phyloP scores from a whole-genome alignment of 768 basidiomycete species.

The Brasilioporus rufonigricans region DNA sequence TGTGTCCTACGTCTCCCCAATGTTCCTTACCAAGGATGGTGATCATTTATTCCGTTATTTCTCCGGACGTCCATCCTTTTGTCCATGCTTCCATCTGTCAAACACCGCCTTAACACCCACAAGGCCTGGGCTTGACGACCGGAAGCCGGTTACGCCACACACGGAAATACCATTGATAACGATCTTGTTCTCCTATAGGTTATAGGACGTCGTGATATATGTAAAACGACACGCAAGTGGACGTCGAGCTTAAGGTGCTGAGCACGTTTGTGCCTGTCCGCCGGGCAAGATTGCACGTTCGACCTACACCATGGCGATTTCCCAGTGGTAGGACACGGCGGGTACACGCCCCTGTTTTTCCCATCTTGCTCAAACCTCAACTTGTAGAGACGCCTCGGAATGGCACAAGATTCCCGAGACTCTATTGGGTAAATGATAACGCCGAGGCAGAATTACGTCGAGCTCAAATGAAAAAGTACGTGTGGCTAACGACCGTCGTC shows the following conservation, averaged over 20 bases:
- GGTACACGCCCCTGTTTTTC: no score
- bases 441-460: background rate
- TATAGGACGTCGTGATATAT: background rate
- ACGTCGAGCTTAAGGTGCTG: background rate
- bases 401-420: background rate
- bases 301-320: background rate
- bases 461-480: slow-evolving; percentile 5
- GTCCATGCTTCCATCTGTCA: background rate
- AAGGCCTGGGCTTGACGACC: background rate
- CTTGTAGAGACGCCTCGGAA: background rate
- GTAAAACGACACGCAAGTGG: background rate
- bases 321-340: background rate
- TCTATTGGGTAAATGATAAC: background rate
- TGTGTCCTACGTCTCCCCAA: background rate
- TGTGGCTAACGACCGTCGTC: background rate
- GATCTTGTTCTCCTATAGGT: background rate
- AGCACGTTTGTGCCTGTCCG: background rate
- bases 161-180: background rate
- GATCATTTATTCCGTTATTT: slow-evolving; percentile 1
- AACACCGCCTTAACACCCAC: slow-evolving; percentile 2
- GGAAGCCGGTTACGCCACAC: background rate
- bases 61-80: background rate
- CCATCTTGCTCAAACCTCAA: background rate
- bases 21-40: background rate
- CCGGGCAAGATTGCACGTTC: background rate